Evolutionary conservation across 2,329 filamentous ascomycete genomes (phyloP), one percentile per base, ranked within the genome.

Genomic region (Aotearoamyces nothofagi): DNA sequence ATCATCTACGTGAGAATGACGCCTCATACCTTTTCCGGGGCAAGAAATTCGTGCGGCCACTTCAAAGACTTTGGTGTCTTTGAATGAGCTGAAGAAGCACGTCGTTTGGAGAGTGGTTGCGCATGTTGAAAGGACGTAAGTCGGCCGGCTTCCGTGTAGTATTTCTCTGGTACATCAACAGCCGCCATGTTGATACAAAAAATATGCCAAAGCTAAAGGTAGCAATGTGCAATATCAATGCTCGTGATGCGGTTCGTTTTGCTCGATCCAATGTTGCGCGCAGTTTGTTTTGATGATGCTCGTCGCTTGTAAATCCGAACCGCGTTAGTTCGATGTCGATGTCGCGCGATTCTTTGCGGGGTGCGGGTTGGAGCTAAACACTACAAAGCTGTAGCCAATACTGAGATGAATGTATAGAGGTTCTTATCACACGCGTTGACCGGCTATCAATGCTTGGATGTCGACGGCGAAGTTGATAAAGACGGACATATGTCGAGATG

Each of bases 11-110:
- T 26, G 7, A 12, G 7, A 6, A 22, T 23, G 4, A 22, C 17
- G 6, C 12, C n/a, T 11, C 28, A 20, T 57, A 81, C 78, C 39
- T 77, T 68, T 39, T 69, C 63, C 9, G 76, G 63, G 1, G 69
- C 60, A 2, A 81, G 70, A 15, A 57, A 63, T 38, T 68, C 63
- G 51, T 93, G 82, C 13, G 87, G 84, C 90, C 90, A 98, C 50
- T 66, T 59, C 26, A 67, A 55, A 30, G 60, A 49, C 47, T 77
- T 77, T 33, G 57, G 47, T 24, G 58, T 60, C 46, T 68, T 66
- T 31, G 70, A 60, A 33, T 62, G 67, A 36, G 70, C 61, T 33
- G 63, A 69, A 9, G 81, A 90, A 16, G 68, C 63, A 48, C 80
- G 68, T 44, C 81, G 73, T 52, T 82, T 82, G 22, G 65, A 56